Evolutionary conservation across 2,329 filamentous ascomycete genomes (phyloP).

Genomic region (Trichoderma gracile): DNA sequence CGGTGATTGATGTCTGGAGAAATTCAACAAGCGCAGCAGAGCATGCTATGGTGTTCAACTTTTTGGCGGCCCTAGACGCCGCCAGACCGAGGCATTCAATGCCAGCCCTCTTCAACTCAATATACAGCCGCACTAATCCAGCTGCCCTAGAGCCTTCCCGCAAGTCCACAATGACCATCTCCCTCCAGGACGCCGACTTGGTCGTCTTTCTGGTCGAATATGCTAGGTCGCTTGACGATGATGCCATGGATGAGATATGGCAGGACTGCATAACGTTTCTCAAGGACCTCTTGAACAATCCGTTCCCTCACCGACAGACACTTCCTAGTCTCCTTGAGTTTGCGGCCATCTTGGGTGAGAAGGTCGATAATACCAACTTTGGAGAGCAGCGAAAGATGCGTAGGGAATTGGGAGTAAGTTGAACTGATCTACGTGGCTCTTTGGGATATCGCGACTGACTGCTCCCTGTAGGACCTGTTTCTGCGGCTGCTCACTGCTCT

Average conservation of each 20-base stretch:
- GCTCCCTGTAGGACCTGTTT: conserved; percentile 71
- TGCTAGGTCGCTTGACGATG: conserved; percentile 85
- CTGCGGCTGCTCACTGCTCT: conserved; percentile 85
- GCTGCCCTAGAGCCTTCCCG: conserved; percentile 72
- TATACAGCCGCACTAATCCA: conserved; percentile 92
- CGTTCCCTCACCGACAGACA: conserved; percentile 90
- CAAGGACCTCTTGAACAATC: conserved; percentile 86
- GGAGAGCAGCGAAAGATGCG: conserved; percentile 92
- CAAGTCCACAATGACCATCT: conserved; percentile 85
- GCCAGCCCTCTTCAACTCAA: conserved; percentile 90
- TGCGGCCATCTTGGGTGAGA: conserved; percentile 84
- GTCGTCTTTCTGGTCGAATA: conserved; percentile 91
- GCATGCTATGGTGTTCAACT: conserved; percentile 71
- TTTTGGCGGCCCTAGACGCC: conserved; percentile 88
- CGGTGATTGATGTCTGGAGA: conserved; percentile 82
- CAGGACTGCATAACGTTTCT: conserved; percentile 89
- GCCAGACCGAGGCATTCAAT: conserved; percentile 89
- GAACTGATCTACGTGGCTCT: background rate
- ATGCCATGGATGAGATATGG: conserved; percentile 99
- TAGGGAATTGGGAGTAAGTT: conserved; percentile 76
- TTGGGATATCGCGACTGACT: background rate
- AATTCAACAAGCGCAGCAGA: conserved; percentile 48
- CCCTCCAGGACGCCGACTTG: conserved; percentile 78
- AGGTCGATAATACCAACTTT: conserved; percentile 97
- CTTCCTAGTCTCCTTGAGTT: conserved; percentile 85